A percentile compares a stretch with the other conserved stretches of the same genome.
Evolutionary conservation across 2,329 filamentous ascomycete genomes (phyloP).

Genomic region (Botryotinia convoluta): DNA sequence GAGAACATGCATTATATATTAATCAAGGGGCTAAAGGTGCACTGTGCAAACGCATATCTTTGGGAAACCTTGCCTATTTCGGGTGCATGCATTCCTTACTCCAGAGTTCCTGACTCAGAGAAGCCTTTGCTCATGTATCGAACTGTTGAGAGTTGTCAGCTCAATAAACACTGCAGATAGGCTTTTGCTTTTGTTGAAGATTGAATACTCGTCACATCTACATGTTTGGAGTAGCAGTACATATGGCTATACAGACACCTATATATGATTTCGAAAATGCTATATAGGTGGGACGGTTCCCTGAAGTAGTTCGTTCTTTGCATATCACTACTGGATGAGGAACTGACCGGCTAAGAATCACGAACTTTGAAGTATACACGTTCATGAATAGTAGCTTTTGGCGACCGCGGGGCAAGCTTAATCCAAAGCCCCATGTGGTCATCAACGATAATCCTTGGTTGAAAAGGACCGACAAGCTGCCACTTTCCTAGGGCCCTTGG

Average conservation of each 20-base stretch:
- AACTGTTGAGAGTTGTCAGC: slow-evolving; percentile 1
- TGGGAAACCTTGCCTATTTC: slow-evolving; percentile 14
- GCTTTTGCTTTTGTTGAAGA: slow-evolving; percentile 13
- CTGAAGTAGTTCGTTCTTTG: not conserved
- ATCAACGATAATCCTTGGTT: slow-evolving; percentile 30
- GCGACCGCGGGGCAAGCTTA: slow-evolving; percentile 23
- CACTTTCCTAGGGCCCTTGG: slow-evolving; percentile 9
- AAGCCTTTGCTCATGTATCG: not conserved
- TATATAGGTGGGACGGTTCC: not conserved
- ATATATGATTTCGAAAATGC: slow-evolving; percentile 3
- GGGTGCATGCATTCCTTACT: slow-evolving; percentile 11
- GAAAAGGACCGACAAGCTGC: slow-evolving; percentile 19
- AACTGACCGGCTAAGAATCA: not conserved
- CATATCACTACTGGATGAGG: slow-evolving; percentile 3
- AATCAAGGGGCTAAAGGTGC: slow-evolving; percentile 19
- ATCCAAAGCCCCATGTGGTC: slow-evolving; percentile 25
- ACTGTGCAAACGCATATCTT: slow-evolving; percentile 12
- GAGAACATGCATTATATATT: slow-evolving; percentile 15
- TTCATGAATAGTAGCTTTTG: slow-evolving; percentile 17
- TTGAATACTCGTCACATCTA: slow-evolving; percentile 12
- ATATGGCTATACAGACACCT: not conserved
- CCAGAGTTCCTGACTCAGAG: slow-evolving; percentile 3
- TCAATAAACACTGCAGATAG: slow-evolving; percentile 1
- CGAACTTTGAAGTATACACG: not conserved
- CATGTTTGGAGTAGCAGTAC: slow-evolving; percentile 9